These are phyloP conservation scores for Citropsis articulata DNA, from an alignment of 345 rosid genomes.

Conservation along the genomic window DNA sequence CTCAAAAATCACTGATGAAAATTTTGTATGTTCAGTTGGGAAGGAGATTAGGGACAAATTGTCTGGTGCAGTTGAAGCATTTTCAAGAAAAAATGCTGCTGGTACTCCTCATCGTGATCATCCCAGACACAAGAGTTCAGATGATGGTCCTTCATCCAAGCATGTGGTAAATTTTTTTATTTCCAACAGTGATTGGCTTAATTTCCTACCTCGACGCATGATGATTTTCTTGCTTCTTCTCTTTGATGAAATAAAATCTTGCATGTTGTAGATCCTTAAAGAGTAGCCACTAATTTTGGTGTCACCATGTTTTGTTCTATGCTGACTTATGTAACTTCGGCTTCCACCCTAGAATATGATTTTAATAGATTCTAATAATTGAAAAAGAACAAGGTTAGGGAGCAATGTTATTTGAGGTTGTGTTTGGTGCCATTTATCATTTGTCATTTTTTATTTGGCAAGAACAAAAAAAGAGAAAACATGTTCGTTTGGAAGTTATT, in stretches of 20 bases:
- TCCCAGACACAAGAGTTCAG: slow-evolving; percentile 51
- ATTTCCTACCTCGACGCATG: too few species aligned
- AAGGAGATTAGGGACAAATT: slow-evolving; percentile 61
- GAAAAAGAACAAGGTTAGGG: not conserved
- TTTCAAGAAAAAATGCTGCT: slow-evolving; percentile 55
- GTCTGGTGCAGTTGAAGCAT: slow-evolving; percentile 72
- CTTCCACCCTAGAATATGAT: not conserved
- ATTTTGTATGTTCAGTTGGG: slow-evolving; percentile 34
- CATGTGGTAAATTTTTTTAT: slow-evolving; percentile 40
- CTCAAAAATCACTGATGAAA: not conserved
- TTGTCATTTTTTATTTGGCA: too few species aligned
- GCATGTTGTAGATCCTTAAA: not conserved
- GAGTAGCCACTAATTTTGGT: not conserved
- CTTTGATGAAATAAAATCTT: not conserved
- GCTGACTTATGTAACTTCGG: not conserved
- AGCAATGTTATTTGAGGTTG: not conserved
- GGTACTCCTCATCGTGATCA: slow-evolving; percentile 44
- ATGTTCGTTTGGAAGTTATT: too few species aligned
- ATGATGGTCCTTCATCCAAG: slow-evolving; percentile 52
- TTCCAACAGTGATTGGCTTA: not conserved
- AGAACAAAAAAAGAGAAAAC: too few species aligned
- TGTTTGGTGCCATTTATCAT: too few species aligned
- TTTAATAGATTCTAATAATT: not conserved
- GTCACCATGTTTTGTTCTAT: not conserved
- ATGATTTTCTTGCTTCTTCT: slow-evolving; percentile 5